phyloP scores from a whole-genome alignment of 768 basidiomycete genomes.

The Pisolithus sp. region DNA sequence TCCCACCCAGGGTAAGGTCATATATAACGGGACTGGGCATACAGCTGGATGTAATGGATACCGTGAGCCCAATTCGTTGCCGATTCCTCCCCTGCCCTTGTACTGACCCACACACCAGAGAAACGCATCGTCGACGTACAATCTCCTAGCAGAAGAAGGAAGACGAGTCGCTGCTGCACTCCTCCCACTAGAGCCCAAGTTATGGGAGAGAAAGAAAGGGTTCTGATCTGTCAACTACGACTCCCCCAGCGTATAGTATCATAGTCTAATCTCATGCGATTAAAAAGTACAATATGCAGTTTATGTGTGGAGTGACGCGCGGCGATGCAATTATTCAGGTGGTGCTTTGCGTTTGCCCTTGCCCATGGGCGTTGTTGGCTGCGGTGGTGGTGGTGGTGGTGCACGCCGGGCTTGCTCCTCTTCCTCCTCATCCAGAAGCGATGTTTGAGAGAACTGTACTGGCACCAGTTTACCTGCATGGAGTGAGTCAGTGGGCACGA shows the following conservation, averaged over 20 bases:
- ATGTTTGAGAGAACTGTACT: conserved; percentile 51
- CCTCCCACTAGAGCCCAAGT: conserved; percentile 53
- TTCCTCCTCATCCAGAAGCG: conserved; percentile 58
- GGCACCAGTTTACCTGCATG: conserved; percentile 50
- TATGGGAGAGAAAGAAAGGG: conserved; percentile 39
- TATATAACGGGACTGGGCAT: conserved; percentile 75
- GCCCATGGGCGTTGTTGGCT: conserved; percentile 22
- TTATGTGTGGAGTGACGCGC: background rate
- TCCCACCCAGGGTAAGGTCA: conserved; percentile 59
- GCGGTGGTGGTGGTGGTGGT: conserved; percentile 11
- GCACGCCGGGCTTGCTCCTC: conserved; percentile 23
- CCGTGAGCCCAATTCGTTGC: conserved; percentile 41
- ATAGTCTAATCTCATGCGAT: conserved; percentile 3
- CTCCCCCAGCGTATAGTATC: conserved; percentile 11
- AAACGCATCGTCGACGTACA: conserved; percentile 95
- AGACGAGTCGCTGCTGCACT: conserved; percentile 87
- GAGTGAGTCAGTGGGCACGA: background rate
- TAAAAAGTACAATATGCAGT: conserved; percentile 6
- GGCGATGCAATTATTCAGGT: conserved; percentile 15
- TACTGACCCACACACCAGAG: conserved; percentile 37
- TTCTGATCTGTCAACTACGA: background rate
- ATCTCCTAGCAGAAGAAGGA: conserved; percentile 89
- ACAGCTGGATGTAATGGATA: conserved; percentile 83
- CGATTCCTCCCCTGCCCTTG: background rate
- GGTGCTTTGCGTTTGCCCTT: conserved; percentile 65